A percentile compares a stretch with the other conserved stretches of the same genome.
Evolutionary conservation across 805 yeast genomes (phyloP).

Genomic region (Tetrapisispora fleetii): DNA sequence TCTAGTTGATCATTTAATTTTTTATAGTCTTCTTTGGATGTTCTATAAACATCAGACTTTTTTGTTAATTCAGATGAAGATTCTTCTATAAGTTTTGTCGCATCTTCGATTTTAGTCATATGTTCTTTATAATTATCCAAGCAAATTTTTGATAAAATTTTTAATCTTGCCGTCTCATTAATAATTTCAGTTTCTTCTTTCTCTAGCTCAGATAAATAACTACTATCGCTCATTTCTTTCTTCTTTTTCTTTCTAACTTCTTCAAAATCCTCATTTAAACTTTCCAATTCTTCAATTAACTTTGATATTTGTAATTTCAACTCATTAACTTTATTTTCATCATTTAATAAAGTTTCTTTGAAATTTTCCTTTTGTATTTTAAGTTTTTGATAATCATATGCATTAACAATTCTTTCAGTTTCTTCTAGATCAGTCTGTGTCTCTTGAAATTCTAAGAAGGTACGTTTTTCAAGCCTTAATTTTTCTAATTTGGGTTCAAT

Average conservation of each 20-base stretch:
- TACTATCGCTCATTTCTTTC: constrained; percentile 33
- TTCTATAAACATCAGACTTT: constrained; percentile 31
- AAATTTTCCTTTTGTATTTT: constrained; percentile 36
- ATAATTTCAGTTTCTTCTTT: constrained; percentile 42
- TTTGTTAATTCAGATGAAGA: constrained; percentile 29
- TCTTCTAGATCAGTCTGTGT: constrained; percentile 74
- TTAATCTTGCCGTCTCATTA: constrained; percentile 57
- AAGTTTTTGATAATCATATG: constrained; percentile 53
- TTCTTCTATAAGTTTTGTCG: constrained; percentile 29
- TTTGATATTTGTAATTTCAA: constrained; percentile 38
- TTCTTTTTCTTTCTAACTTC: constrained; percentile 44
- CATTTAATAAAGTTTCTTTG: constrained; percentile 34
- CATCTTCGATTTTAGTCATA: constrained; percentile 26
- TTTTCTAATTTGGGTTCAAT: constrained; percentile 86
- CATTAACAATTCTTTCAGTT: constrained; percentile 59
- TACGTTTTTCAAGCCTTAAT: constrained; percentile 69
- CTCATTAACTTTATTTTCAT: constrained; percentile 33
- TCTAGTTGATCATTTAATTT: constrained; percentile 36
- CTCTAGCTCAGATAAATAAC: constrained; percentile 48
- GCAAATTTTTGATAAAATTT: constrained; percentile 52
- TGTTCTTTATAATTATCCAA: constrained; percentile 51
- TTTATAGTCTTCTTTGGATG: constrained; percentile 38
- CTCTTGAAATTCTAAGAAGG: constrained; percentile 78
- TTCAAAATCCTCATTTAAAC: constrained; percentile 51
- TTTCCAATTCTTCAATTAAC: constrained; percentile 44